Conservation (phyloP, 164 flowering plant genomes). For the Tetracentron sinense region DNA sequence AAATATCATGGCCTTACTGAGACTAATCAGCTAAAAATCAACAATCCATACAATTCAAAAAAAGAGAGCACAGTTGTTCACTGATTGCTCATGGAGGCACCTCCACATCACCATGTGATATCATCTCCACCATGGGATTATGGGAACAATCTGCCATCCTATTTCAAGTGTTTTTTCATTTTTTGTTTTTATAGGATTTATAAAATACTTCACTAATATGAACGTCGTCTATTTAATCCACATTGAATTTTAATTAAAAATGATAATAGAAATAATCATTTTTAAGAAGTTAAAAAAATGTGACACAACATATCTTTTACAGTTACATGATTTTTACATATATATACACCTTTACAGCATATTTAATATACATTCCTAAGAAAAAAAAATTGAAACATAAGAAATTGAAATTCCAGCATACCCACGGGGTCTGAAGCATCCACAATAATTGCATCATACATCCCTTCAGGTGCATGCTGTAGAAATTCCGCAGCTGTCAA, state of each 20-base stretch:
- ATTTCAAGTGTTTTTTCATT: not conserved
- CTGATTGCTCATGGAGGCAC: not conserved
- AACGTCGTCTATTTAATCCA: not conserved
- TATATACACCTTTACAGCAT: too few relatives aligned
- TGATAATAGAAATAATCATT: too few relatives aligned
- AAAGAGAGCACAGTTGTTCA: not conserved
- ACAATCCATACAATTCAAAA: too few relatives aligned
- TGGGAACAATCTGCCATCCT: too few relatives aligned
- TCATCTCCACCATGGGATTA: not conserved
- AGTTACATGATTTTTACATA: too few relatives aligned
- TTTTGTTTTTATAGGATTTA: too few relatives aligned
- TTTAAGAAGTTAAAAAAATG: too few relatives aligned
- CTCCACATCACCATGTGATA: not conserved
- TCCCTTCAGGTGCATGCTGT: conserved; percentile 43
- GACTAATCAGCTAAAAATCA: not conserved
- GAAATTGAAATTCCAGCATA: conserved; percentile 22
- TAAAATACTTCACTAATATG: too few relatives aligned
- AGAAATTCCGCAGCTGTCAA: conserved; percentile 63
- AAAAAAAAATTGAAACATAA: not conserved
- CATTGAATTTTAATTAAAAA: too few relatives aligned
- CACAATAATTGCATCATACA: conserved; percentile 74
- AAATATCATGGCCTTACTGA: not conserved
- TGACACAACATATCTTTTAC: too few relatives aligned
- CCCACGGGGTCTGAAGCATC: conserved; percentile 87
- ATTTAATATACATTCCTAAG: not conserved